These are phyloP conservation scores for Colletotrichum gloeosporioides DNA, from an alignment of 2,329 filamentous ascomycete species.

Conservation along the genomic window DNA sequence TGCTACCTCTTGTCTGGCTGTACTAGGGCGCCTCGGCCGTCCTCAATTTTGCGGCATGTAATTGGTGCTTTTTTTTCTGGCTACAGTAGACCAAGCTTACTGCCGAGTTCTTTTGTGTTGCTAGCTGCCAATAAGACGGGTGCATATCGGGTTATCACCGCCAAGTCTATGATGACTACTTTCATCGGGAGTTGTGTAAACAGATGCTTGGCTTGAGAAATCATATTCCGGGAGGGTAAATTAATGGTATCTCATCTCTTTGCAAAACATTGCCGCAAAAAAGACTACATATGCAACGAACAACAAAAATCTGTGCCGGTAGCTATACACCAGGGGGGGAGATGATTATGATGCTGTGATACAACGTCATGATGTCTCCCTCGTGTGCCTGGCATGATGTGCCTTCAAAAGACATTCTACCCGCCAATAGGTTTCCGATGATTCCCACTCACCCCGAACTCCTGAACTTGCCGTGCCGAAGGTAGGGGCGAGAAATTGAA, in stretches of 20 bases:
- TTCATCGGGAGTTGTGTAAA: not conserved
- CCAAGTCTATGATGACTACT: not conserved
- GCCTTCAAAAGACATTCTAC: not conserved
- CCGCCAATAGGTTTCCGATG: not conserved
- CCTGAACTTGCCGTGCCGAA: not conserved
- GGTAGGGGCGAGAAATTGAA: not conserved
- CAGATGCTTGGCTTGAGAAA: not conserved
- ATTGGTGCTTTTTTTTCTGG: not conserved
- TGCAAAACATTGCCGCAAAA: not conserved
- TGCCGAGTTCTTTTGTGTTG: not conserved
- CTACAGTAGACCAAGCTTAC: not conserved
- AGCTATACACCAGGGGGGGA: not conserved
- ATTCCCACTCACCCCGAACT: not conserved
- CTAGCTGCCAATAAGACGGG: not conserved
- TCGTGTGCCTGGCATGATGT: not conserved
- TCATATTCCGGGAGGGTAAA: not conserved
- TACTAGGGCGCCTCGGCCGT: not conserved
- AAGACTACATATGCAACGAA: not conserved
- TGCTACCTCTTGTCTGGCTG: not conserved
- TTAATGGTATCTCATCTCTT: not conserved
- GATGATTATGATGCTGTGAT: fast-evolving
- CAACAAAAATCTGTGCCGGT: not conserved
- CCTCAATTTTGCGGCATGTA: not conserved
- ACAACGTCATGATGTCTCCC: not conserved
- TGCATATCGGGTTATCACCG: not conserved